These are phyloP conservation scores for Ceratocystis albifundus DNA, from an alignment of 2,329 filamentous ascomycete species.

Conservation along the genomic window DNA sequence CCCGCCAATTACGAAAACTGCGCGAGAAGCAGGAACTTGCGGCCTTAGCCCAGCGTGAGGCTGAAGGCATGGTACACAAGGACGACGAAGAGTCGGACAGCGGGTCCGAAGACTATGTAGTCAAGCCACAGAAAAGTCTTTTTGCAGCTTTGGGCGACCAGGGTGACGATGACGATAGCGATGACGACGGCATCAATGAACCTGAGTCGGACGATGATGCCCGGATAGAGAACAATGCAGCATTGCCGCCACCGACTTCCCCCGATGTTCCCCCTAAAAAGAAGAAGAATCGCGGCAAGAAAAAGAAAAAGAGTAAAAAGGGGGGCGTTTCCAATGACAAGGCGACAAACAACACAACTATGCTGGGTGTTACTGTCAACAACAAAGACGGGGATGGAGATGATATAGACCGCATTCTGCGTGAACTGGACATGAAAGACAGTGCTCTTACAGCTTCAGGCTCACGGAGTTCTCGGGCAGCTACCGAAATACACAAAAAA, in stretches of 20 bases:
- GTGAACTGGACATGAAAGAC: conserved; percentile 31
- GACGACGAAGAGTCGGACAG: conserved; percentile 28
- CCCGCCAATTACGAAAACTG: conserved; percentile 41
- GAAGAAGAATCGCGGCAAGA: conserved; percentile 33
- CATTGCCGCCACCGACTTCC: neutral
- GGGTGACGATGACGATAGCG: conserved; percentile 34
- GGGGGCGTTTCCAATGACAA: conserved; percentile 31
- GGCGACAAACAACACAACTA: neutral
- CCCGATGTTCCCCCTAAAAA: conserved; percentile 29
- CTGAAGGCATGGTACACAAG: conserved; percentile 28
- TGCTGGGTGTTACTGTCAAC: neutral
- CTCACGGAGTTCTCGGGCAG: neutral
- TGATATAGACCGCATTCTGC: conserved; percentile 46
- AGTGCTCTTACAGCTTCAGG: neutral
- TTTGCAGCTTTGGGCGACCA: conserved; percentile 43
- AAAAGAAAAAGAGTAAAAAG: conserved; percentile 33
- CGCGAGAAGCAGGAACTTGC: conserved; percentile 41
- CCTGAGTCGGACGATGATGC: conserved; percentile 23
- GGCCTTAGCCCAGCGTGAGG: conserved; percentile 21
- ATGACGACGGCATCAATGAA: conserved; percentile 25
- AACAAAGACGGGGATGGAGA: conserved; percentile 32
- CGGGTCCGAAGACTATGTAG: conserved; percentile 26
- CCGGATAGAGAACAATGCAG: conserved; percentile 18
- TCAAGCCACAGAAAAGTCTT: conserved; percentile 35
- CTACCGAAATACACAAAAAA: conserved; percentile 19